Conservation (phyloP, 1,284 basidiomycete genomes). For the Heterobasidion occidentale region DNA sequence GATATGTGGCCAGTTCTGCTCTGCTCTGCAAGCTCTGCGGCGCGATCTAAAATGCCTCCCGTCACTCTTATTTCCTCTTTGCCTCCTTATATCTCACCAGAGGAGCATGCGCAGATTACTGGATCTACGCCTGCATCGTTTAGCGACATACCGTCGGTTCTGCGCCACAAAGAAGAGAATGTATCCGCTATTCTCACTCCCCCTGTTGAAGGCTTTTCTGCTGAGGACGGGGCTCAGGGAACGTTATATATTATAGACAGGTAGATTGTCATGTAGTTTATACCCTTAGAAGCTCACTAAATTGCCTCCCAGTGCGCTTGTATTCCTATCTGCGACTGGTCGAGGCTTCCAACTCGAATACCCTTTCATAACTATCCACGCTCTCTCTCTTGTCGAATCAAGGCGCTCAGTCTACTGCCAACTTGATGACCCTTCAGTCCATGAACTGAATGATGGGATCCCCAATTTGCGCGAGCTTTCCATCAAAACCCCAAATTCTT, state of each 20-base stretch:
- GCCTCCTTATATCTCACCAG: slow-evolving; percentile 55
- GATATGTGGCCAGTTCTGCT: too few relatives aligned
- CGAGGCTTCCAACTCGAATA: slow-evolving; percentile 77
- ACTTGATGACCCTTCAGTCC: slow-evolving; percentile 56
- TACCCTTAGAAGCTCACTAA: neutral
- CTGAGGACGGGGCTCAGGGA: slow-evolving; percentile 46
- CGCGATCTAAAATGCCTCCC: slow-evolving; percentile 7
- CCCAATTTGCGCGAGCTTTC: slow-evolving; percentile 68
- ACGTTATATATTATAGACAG: slow-evolving; percentile 78
- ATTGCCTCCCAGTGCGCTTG: slow-evolving; percentile 47
- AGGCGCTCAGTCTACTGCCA: slow-evolving; percentile 84
- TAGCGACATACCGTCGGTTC: slow-evolving; percentile 70
- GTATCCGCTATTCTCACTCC: slow-evolving; percentile 66
- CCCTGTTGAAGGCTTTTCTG: slow-evolving; percentile 42
- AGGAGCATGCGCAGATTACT: slow-evolving; percentile 60
- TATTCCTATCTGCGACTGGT: slow-evolving; percentile 64
- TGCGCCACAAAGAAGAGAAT: slow-evolving; percentile 64
- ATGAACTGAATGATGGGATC: slow-evolving; percentile 40
- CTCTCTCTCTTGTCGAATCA: slow-evolving; percentile 63
- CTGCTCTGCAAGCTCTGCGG: neutral
- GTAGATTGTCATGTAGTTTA: slow-evolving; percentile 26
- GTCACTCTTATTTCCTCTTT: slow-evolving; percentile 34
- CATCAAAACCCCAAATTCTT: slow-evolving; percentile 54
- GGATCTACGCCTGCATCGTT: slow-evolving; percentile 78
- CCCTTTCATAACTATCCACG: slow-evolving; percentile 83